These are phyloP conservation scores for Mallotus repandus DNA, from an alignment of 441 rosid species.

Conservation along the genomic window DNA sequence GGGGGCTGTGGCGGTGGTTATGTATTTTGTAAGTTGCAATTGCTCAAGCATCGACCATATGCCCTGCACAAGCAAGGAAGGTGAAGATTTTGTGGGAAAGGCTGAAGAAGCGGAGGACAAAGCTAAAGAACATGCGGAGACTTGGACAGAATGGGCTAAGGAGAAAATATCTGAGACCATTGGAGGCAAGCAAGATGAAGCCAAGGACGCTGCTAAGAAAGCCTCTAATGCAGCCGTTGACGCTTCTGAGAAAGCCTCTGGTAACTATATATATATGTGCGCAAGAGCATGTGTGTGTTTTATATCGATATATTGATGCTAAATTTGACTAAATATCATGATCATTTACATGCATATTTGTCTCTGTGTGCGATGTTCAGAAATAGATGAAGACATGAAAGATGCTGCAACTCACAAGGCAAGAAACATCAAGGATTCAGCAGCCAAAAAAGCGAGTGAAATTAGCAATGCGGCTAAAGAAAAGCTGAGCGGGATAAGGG, in stretches of 20 bases:
- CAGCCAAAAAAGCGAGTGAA: slow-evolving; percentile 20
- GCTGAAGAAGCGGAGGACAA: background rate
- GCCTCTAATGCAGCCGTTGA: too few relatives aligned
- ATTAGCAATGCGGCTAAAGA: slow-evolving; percentile 16
- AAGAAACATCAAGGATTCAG: slow-evolving; percentile 6
- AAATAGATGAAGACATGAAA: too few relatives aligned
- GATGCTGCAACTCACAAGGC: background rate
- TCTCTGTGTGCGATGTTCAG: too few relatives aligned
- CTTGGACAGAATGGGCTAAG: slow-evolving; percentile 71
- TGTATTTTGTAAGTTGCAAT: background rate
- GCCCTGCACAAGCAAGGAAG: background rate
- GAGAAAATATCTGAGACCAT: slow-evolving; percentile 48
- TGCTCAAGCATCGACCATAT: slow-evolving; percentile 7
- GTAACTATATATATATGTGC: slow-evolving; percentile 23
- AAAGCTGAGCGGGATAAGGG: background rate
- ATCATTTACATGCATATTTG: too few relatives aligned
- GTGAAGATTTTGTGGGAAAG: background rate
- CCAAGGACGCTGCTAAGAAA: slow-evolving; percentile 28
- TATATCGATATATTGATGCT: too few relatives aligned
- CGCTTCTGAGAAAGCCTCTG: slow-evolving; percentile 37
- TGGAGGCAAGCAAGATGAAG: slow-evolving; percentile 48
- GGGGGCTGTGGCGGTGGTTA: background rate
- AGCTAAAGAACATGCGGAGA: slow-evolving; percentile 36
- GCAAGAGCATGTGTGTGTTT: background rate
- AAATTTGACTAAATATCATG: too few relatives aligned